These are phyloP conservation scores for Diplotaxis tenuifolia DNA, from an alignment of 345 rosid genomes.

Conservation along the genomic window DNA sequence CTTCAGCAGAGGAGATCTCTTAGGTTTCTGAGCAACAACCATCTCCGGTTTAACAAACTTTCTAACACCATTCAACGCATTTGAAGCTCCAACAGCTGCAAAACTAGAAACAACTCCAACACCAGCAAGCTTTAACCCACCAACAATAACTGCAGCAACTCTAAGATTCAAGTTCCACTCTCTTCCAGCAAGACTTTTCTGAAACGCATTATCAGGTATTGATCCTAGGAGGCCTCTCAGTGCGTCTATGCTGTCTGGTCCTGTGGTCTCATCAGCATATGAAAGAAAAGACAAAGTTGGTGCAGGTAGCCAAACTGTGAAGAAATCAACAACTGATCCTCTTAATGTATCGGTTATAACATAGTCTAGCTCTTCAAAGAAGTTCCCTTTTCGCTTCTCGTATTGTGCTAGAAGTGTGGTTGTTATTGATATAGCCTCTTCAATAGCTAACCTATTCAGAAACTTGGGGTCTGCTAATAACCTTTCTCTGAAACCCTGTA, in stretches of 20 bases:
- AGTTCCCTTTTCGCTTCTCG: constrained; percentile 80
- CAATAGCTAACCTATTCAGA: constrained; percentile 91
- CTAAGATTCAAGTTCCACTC: constrained; percentile 80
- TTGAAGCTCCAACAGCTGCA: constrained; percentile 84
- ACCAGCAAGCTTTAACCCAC: constrained; percentile 80
- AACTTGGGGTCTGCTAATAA: constrained; percentile 91
- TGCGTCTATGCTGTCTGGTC: constrained; percentile 58
- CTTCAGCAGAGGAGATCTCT: constrained; percentile 85
- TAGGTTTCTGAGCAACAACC: constrained; percentile 46
- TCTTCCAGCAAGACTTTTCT: constrained; percentile 78
- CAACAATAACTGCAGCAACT: constrained; percentile 80
- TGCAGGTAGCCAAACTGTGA: constrained; percentile 96
- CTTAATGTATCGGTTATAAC: constrained; percentile 85
- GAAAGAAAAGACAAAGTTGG: constrained; percentile 89
- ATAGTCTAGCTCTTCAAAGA: constrained; percentile 90
- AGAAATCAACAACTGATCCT: constrained; percentile 87
- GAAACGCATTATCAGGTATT: constrained; percentile 93
- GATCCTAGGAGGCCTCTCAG: constrained; percentile 77
- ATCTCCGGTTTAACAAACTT: constrained; percentile 54
- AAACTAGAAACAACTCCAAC: constrained; percentile 87
- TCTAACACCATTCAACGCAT: constrained; percentile 51
- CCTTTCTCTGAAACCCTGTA: constrained; percentile 97
- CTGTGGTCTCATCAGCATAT: constrained; percentile 50
- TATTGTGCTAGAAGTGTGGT: constrained; percentile 94
- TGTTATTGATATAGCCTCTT: constrained; percentile 87